phyloP scores from a whole-genome alignment of 257 asterid genomes.

The Nemophila menziesii region DNA sequence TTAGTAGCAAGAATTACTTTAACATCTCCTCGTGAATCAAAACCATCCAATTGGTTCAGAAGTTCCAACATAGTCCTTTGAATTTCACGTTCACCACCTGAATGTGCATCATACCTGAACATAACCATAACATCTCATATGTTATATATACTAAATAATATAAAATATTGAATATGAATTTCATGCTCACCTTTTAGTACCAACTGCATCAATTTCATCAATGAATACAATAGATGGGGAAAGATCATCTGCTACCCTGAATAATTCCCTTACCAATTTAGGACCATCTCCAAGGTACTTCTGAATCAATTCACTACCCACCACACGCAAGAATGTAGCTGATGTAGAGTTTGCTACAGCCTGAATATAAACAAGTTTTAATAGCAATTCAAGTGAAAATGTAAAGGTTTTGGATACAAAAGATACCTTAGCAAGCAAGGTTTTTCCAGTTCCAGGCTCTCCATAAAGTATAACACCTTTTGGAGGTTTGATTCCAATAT shows the following conservation, averaged over 20 bases:
- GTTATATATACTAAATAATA: slow-evolving; percentile 5
- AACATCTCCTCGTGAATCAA: slow-evolving; percentile 92
- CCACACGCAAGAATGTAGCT: slow-evolving; percentile 93
- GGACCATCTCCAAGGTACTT: slow-evolving; percentile 97
- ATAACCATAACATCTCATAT: slow-evolving; percentile 20
- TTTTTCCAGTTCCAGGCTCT: slow-evolving; percentile 95
- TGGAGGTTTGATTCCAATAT: slow-evolving; percentile 74
- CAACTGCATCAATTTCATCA: slow-evolving; percentile 91
- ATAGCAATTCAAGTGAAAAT: neutral
- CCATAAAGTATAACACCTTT: slow-evolving; percentile 93
- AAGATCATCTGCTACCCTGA: slow-evolving; percentile 92
- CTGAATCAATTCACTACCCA: slow-evolving; percentile 87
- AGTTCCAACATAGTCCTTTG: slow-evolving; percentile 93
- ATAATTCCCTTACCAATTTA: slow-evolving; percentile 88
- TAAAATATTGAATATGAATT: neutral
- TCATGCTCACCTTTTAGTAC: slow-evolving; percentile 61
- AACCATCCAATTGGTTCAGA: slow-evolving; percentile 84
- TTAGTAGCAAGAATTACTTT: slow-evolving; percentile 91
- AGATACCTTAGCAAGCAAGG: slow-evolving; percentile 83
- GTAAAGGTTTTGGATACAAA: neutral
- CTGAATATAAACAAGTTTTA: slow-evolving; percentile 23
- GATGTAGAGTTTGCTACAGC: slow-evolving; percentile 97
- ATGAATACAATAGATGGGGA: slow-evolving; percentile 91
- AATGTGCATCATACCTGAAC: slow-evolving; percentile 80
- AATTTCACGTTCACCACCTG: slow-evolving; percentile 97